phyloP scores from a whole-genome alignment of 257 asterid species.

The Thymus quinquecostatus region DNA sequence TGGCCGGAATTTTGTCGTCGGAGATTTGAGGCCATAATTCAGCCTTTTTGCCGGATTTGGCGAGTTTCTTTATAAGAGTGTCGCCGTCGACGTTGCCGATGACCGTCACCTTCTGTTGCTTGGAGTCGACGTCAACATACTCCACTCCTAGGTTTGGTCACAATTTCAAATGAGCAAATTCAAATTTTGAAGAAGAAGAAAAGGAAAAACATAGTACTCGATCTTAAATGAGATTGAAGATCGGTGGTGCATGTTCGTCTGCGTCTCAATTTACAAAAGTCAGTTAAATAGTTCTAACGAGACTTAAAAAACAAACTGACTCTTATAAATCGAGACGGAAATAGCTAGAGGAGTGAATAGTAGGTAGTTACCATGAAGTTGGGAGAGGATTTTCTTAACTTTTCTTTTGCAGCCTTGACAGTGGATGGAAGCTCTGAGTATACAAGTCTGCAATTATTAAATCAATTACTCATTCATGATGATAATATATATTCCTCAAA shows the following conservation, averaged over 20 bases:
- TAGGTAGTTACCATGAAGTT: constrained; percentile 45
- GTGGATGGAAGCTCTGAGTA: constrained; percentile 71
- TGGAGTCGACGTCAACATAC: constrained; percentile 54
- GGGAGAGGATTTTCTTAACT: constrained; percentile 59
- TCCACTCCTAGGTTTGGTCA: constrained; percentile 48
- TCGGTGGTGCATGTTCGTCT: too few relatives aligned
- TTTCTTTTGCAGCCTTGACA: constrained; percentile 77
- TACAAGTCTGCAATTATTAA: constrained; percentile 43
- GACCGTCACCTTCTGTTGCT: constrained; percentile 66
- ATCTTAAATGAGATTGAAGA: too few relatives aligned
- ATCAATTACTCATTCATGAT: background rate
- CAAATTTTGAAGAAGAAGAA: too few relatives aligned
- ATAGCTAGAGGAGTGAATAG: background rate
- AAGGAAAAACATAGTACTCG: too few relatives aligned
- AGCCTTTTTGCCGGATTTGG: constrained; percentile 62
- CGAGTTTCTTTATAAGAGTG: constrained; percentile 45
- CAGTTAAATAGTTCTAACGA: too few relatives aligned
- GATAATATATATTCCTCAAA: background rate
- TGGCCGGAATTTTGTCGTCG: constrained; percentile 23
- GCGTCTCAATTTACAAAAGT: too few relatives aligned
- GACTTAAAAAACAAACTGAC: background rate
- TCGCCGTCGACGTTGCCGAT: constrained; percentile 51
- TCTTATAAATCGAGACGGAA: background rate
- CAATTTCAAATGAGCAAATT: too few relatives aligned
- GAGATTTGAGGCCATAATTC: constrained; percentile 56